Evolutionary conservation across 2,329 filamentous ascomycete genomes (phyloP), one percentile per base, ranked within the genome.

Genomic region (Talaromyces sp.): DNA sequence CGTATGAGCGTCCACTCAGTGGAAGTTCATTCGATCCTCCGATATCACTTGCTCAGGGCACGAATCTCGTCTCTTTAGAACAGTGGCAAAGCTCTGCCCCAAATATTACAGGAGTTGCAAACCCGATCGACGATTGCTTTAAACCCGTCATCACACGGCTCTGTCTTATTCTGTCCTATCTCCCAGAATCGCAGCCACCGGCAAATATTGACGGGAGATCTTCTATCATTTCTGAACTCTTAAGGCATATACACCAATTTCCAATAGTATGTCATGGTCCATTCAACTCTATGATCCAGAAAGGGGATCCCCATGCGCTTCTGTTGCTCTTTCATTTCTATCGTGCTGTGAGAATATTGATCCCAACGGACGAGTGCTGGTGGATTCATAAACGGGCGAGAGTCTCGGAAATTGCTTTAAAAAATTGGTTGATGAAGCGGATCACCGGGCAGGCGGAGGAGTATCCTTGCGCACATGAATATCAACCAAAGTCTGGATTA

Each of bases 301-400:
- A 62, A 27, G 41, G 58, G 2, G 58, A 65, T 19, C 22, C 49
- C 2, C 58, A 62, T 35, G 58, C 50, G 4, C 63, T 65, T 33
- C 10, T 65, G 15, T 25, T 65, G 6, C 37, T 65, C 10, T 65
- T 47, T 17, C 63, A 65, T 13, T 65, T 62, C 11, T 65, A 65
- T 62, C 63, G 63, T 39, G 63, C 63, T 35, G 63, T 62, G 1
- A 56, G 63, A 33, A 49, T 65, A 9, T 7, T 65, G 17, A 43
- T 65, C 37, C 57, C 58, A 10, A 13, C 25, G 7, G 31, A 47
- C 2, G 22, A 58, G 37, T 61, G 58, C n/a, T 65, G 63, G 63
- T 62, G 63, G 63, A 57, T 61, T 41, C 39, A 65, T 35, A 61
- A 33, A 41, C 63, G 63, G 39, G 63, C 63, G 17, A 56, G 19